Base-by-base conservation (phyloP, 1,284 basidiomycete genomes). In the Fistulinella cinereoalba region DNA sequence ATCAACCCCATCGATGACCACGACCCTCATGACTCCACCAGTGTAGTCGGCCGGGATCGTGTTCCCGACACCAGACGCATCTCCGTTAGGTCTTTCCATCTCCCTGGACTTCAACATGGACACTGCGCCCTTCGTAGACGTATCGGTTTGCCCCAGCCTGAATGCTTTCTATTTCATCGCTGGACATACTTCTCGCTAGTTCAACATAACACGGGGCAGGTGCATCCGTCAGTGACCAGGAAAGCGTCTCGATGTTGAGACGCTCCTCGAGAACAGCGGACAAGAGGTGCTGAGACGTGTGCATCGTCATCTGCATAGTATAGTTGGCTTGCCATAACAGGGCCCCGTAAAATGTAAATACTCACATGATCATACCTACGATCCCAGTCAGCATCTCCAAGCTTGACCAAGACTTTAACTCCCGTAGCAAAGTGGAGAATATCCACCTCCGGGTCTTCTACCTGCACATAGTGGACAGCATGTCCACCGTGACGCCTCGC, bases 231-330 rank as follows among this genome's bases (percentile, higher is more conserved):
- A 88, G 71, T 15, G 88, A 85, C 92, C 92, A 94, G 0, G 87
- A 88, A 8, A 93, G 75, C 0, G 92, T 94, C 10, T 83, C 82
- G n/a, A 93, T 74, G 32, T 76, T 67, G 37, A 86, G 71, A 8
- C 72, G 71, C 8, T 74, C 74, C 60, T 94, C 89, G 4, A 93
- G 73, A 7, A 93, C 72, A 0, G 91, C 89, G 3, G 90, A 93
- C 25, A 94, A 77, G 37, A 92, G 75, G 57, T 92, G 89, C 62
- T 92, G 89, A 0, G 81, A 83, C 1, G 88, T 92, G 61, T 92
- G 88, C 74, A 89, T 81, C 10, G 83, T 77, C 83, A 88, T 90
- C 87, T 91, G 49, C 18, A 41, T 44, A 48, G 23, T 34, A 43
- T 24, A 24, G 19, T n/a, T 36, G 37, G 37, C 6, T 40, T 22